A percentile compares a stretch with the other conserved stretches of the same genome.
These are phyloP conservation scores for Limonium bicolor DNA, from an alignment of 148 eudicot species.

Conservation along the genomic window DNA sequence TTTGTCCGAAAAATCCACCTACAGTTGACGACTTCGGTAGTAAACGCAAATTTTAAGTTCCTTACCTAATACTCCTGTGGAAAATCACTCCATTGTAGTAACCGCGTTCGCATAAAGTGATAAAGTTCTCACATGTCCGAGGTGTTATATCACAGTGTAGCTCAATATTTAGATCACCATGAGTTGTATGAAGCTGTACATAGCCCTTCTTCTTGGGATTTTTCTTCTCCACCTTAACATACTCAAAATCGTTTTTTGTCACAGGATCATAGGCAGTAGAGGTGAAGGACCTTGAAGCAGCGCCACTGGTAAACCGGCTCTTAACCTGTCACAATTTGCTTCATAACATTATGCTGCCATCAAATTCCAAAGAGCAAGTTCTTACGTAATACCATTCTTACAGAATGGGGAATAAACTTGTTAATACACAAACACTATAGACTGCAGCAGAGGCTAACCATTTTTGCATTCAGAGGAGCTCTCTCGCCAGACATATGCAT, in stretches of 20 bases:
- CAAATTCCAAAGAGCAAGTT: slow-evolving; percentile 1
- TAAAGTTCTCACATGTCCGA: slow-evolving; percentile 89
- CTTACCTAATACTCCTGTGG: slow-evolving; percentile 82
- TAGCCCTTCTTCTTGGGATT: slow-evolving; percentile 96
- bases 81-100: slow-evolving; percentile 83
- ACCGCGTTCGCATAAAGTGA: slow-evolving; percentile 86
- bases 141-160: slow-evolving; percentile 88
- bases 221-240: slow-evolving; percentile 77
- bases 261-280: slow-evolving; percentile 90
- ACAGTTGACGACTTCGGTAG: too few species aligned
- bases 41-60: too few species aligned
- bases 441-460: slow-evolving; percentile 41
- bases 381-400: too few species aligned
- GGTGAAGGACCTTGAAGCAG: slow-evolving; percentile 95
- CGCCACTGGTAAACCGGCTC: slow-evolving; percentile 90
- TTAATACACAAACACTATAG: background rate
- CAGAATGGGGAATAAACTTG: too few species aligned
- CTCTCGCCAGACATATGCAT: slow-evolving; percentile 94
- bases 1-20: slow-evolving; percentile 3
- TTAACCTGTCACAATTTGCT: slow-evolving; percentile 38
- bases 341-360: background rate
- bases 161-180: slow-evolving; percentile 95
- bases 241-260: slow-evolving; percentile 79
- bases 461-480: slow-evolving; percentile 85
- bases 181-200: slow-evolving; percentile 81